phyloP scores from a whole-genome alignment of 192 early-diverging fungal genomes.

The Martensiomyces pterosporus region DNA sequence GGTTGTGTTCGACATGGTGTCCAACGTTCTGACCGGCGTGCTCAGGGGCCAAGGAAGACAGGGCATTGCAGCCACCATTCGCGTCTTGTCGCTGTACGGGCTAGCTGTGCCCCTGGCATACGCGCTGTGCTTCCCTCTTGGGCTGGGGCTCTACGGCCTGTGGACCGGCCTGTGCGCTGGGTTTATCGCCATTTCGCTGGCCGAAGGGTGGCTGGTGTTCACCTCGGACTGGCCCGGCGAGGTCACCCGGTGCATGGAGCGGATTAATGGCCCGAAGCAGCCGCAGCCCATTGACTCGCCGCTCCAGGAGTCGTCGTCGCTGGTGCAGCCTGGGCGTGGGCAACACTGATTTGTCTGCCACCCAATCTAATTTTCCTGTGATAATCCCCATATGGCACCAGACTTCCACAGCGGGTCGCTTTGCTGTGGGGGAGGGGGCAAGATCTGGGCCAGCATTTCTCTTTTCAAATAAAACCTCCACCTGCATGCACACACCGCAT shows the following conservation, averaged over 20 bases:
- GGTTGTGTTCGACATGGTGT: constrained; percentile 52
- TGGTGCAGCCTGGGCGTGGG: too few species aligned
- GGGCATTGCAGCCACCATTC: constrained; percentile 48
- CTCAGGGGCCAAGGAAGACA: constrained; percentile 56
- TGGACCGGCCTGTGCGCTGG: constrained; percentile 56
- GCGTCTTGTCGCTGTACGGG: constrained; percentile 48
- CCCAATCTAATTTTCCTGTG: too few species aligned
- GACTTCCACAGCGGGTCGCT: too few species aligned
- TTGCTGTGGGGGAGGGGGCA: too few species aligned
- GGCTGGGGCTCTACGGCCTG: constrained; percentile 58
- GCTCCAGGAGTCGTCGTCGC: constrained; percentile 16
- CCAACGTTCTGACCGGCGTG: constrained; percentile 58
- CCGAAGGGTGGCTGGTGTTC: constrained; percentile 36
- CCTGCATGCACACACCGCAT: too few species aligned
- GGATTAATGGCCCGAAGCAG: constrained; percentile 8
- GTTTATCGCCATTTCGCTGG: constrained; percentile 18
- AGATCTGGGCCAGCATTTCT: too few species aligned
- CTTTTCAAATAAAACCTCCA: too few species aligned
- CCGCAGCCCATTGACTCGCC: constrained; percentile 13
- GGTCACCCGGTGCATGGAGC: constrained; percentile 19
- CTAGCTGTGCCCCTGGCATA: constrained; percentile 53
- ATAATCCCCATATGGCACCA: too few species aligned
- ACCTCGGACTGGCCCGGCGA: constrained; percentile 39
- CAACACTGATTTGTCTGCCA: too few species aligned
- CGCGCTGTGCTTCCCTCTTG: constrained; percentile 48